A percentile compares a stretch with the other conserved stretches of the same genome.
Conservation (phyloP, 2,329 filamentous ascomycete species). For the Cladophialophora yegresii region DNA sequence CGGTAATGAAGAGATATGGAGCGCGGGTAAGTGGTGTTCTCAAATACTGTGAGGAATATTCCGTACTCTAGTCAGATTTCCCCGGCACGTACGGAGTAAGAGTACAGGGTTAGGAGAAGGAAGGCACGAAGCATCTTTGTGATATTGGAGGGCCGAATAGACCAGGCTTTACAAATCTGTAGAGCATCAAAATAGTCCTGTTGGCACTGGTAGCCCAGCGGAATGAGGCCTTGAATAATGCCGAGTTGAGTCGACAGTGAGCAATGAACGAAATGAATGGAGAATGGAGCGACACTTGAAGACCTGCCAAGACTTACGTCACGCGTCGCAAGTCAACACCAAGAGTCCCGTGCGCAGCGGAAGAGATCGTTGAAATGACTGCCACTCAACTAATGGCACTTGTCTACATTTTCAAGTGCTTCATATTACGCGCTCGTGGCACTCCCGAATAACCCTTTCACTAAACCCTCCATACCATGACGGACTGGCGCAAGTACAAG, state of each 20-base stretch:
- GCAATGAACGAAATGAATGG: background rate
- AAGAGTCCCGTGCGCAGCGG: background rate
- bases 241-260: background rate
- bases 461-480: conserved; percentile 44
- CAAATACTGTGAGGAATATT: too few relatives aligned
- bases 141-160: background rate
- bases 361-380: background rate
- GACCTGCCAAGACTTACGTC: background rate
- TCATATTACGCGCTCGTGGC: too few relatives aligned
- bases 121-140: background rate
- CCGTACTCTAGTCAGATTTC: background rate
- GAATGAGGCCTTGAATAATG: background rate
- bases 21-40: too few relatives aligned
- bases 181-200: background rate
- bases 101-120: background rate
- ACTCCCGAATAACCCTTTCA: background rate
- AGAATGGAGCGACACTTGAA: background rate
- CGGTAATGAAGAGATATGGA: background rate
- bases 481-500: conserved; percentile 63
- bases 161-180: background rate
- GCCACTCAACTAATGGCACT: background rate
- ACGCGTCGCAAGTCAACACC: background rate
- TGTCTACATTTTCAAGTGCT: background rate
- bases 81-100: too few relatives aligned
- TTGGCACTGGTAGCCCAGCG: background rate